Evolutionary conservation across 495 filamentous ascomycete genomes (phyloP).

Genomic region (Podospora pseudopauciseta): DNA sequence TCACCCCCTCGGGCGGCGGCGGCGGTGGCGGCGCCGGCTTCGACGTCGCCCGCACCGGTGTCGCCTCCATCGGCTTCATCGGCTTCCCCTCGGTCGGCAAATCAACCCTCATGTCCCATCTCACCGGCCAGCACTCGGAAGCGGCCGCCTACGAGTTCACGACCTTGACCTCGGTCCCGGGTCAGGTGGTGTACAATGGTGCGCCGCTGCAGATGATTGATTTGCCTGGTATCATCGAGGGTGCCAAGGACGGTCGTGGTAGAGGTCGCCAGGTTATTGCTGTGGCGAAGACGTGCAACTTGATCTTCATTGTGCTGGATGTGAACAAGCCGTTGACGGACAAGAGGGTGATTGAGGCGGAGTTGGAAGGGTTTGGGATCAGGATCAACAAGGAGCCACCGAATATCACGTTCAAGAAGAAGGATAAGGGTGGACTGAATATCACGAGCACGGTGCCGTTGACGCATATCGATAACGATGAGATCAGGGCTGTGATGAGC

Average conservation of each 20-base stretch:
- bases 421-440: slow-evolving; percentile 94
- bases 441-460: slow-evolving; percentile 91
- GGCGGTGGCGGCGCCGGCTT: slow-evolving; percentile 90
- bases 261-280: slow-evolving; percentile 98
- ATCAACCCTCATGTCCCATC: slow-evolving; percentile 89
- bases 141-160: slow-evolving; percentile 98
- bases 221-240: slow-evolving; percentile 97
- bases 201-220: slow-evolving; percentile 98
- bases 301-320: slow-evolving; percentile 98
- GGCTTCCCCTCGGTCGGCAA: slow-evolving; percentile 97
- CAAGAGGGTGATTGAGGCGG: slow-evolving; percentile 94
- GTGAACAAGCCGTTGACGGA: slow-evolving; percentile 98
- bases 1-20: slow-evolving; percentile 77
- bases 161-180: slow-evolving; percentile 93
- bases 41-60: slow-evolving; percentile 96
- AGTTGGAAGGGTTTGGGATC: slow-evolving; percentile 96
- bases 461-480: slow-evolving; percentile 88
- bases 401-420: slow-evolving; percentile 98
- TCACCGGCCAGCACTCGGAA: slow-evolving; percentile 97
- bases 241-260: slow-evolving; percentile 97
- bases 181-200: slow-evolving; percentile 92
- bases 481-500: slow-evolving; percentile 95
- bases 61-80: slow-evolving; percentile 83
- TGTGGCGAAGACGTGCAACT: slow-evolving; percentile 95
- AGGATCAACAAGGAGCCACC: slow-evolving; percentile 95